Conservation (phyloP, 73 alveolate species). For the Tetrahymena thermophila region DNA sequence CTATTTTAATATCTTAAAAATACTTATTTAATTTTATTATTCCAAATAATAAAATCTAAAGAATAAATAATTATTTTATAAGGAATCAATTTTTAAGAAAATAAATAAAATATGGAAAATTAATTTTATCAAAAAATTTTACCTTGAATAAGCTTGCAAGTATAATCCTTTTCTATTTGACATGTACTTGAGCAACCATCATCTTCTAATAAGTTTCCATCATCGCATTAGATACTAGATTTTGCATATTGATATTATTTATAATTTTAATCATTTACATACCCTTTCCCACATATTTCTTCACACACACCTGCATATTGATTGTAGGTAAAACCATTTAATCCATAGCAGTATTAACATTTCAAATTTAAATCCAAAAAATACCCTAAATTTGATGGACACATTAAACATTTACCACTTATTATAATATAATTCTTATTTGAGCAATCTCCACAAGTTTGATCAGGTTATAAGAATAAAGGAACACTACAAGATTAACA, state of each 20-base stretch:
- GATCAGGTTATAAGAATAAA: neutral
- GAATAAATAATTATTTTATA: no score
- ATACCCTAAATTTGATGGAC: neutral
- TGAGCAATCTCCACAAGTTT: neutral
- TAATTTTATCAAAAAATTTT: neutral
- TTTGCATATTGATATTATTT: neutral
- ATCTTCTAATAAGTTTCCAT: neutral
- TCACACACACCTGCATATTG: neutral
- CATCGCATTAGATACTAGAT: neutral
- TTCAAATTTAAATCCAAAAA: neutral
- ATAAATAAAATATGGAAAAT: no score
- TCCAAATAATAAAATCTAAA: no score
- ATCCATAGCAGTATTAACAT: neutral
- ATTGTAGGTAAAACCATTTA: neutral
- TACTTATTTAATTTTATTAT: no score
- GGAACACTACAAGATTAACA: neutral
- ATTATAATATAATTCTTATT: neutral
- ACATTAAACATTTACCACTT: neutral
- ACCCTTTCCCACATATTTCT: neutral
- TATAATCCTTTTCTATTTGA: neutral
- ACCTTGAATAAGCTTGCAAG: neutral
- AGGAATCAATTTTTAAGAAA: no score
- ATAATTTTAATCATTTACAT: neutral
- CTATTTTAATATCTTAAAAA: no score
- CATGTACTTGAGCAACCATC: neutral